Evolutionary conservation across 768 basidiomycete genomes (phyloP), one percentile per base, ranked within the genome.

Genomic region (Auricularia cornea): DNA sequence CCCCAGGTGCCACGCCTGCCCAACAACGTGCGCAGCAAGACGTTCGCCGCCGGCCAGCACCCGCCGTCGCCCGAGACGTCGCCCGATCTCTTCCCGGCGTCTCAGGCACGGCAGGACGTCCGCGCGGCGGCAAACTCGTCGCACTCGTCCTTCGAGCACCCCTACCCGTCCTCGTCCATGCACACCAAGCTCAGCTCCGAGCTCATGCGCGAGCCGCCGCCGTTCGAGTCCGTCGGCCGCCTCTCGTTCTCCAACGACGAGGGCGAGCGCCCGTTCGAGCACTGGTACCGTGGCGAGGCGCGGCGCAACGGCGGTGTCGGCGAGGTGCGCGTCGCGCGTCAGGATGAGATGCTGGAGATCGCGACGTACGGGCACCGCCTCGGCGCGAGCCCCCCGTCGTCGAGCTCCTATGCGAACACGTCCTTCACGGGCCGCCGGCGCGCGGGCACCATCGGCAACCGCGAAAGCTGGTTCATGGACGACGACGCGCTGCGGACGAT

Each of bases 301-400:
- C 86, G 90, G 14, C 81, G 91, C 59, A 94, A 94, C 70, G 91
- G 91, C 29, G 91, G 91, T n/a, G 90, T 93, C 12, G 91, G 91
- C 59, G 91, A 93, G 72, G 76, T 91, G 62, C 81, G 87, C 26
- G 85, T 92, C 2, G 91, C 84, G 2, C 80, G 81, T 68, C 80
- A 86, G 63, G 80, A 86, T 72, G 91, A 94, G 73, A 93, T 94
- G 91, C 72, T 94, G 61, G 89, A 92, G 20, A 92, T 92, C 64
- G 90, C 90, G 60, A 92, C 87, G 74, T 92, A 88, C 68, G 90
- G 91, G 1, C 88, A 93, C 70, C 76, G 48, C 74, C 87, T 29
- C 74, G 75, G 60, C 71, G 62, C 57, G 72, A 67, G 68, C 64
- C 63, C 60, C 66, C 66, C 63, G 67, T 66, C 64, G 70, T 68